Base-by-base conservation (phyloP, 2,329 filamentous ascomycete species). In the Rhexocercosporidium sp. region DNA sequence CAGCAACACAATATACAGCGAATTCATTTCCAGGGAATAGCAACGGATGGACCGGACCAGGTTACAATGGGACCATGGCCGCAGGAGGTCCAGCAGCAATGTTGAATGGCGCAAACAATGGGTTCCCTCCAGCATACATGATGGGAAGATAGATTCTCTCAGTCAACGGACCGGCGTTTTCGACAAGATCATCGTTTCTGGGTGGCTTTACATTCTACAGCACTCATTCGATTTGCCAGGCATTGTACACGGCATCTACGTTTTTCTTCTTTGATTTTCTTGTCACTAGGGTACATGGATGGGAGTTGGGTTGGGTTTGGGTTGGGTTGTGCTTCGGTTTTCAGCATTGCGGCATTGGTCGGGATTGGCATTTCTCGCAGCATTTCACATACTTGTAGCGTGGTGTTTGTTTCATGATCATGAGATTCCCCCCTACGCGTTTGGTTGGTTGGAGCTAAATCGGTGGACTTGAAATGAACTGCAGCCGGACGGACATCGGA, bases 121-220 rank as follows among this genome's bases (percentile, higher is more conserved):
- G 72, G 2, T 77, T 77, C 66, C 75, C 75, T 64, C 75, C 76
- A 59, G 73, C 76, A 59, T 78, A 78, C 68, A 78, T 78, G 76
- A 78, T 78, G 75, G 77, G 77, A 47, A 71, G 77, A 64, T 78
- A 75, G 69, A 75, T 53, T 53, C 46, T 69, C 56, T 67, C n/a
- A 44, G n/a, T 44, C 41, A 54, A 66, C 27, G 64, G 62, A 69
- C 47, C 65, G 70, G 69, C 66, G 59, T 73, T 74, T 60, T n/a
- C n/a, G n/a, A n/a, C n/a, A 22, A 64, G 61, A 27, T 54, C 49
- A 54, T 51, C 39, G 59, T 61, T 60, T 54, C 66, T 65, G 25
- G 62, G 63, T 49, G 66, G 62, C 69, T 71, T 59, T 18, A 54
- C 51, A 51, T 72, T 69, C 64, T 65, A 59, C 66, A 59, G 66